Evolutionary conservation across 768 basidiomycete genomes (phyloP).

Genomic region (Lentinus tigrinus): DNA sequence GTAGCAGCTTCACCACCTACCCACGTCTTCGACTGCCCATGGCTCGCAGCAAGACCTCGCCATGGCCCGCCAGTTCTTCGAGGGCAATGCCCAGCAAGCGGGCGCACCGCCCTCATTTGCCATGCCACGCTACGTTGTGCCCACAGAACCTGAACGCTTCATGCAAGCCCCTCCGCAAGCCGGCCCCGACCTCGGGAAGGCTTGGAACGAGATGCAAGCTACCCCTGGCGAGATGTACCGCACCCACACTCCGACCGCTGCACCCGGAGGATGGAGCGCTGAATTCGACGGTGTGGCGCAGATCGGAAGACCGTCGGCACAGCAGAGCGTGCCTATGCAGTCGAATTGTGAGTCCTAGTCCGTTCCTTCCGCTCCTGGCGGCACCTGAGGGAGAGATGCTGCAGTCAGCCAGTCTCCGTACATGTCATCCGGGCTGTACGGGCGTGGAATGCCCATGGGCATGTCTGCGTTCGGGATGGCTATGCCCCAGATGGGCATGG

Average conservation of each 20-base stretch:
- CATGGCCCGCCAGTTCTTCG: constrained; percentile 81
- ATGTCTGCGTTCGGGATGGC: constrained; percentile 19
- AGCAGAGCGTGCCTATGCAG: constrained; percentile 34
- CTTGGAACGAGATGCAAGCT: constrained; percentile 17
- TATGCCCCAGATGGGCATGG: constrained; percentile 23
- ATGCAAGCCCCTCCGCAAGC: constrained; percentile 24
- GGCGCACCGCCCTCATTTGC: constrained; percentile 35
- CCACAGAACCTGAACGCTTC: constrained; percentile 30
- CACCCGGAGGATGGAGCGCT: constrained; percentile 43
- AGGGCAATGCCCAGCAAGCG: constrained; percentile 38
- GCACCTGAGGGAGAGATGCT: not conserved
- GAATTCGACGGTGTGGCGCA: constrained; percentile 44
- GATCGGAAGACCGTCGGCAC: constrained; percentile 23
- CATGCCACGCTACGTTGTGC: constrained; percentile 31
- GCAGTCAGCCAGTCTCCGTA: constrained; percentile 19
- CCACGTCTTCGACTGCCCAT: constrained; percentile 48
- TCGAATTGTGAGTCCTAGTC: constrained; percentile 40
- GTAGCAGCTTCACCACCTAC: constrained; percentile 71
- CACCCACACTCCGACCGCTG: constrained; percentile 17
- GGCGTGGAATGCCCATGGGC: constrained; percentile 32
- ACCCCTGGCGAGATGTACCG: constrained; percentile 28
- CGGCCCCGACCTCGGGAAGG: constrained; percentile 37
- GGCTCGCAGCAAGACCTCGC: constrained; percentile 66
- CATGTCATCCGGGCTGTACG: constrained; percentile 29
- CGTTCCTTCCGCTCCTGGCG: not conserved